phyloP scores from a whole-genome alignment of 345 rosid genomes.

The Gossypium sturtianum region DNA sequence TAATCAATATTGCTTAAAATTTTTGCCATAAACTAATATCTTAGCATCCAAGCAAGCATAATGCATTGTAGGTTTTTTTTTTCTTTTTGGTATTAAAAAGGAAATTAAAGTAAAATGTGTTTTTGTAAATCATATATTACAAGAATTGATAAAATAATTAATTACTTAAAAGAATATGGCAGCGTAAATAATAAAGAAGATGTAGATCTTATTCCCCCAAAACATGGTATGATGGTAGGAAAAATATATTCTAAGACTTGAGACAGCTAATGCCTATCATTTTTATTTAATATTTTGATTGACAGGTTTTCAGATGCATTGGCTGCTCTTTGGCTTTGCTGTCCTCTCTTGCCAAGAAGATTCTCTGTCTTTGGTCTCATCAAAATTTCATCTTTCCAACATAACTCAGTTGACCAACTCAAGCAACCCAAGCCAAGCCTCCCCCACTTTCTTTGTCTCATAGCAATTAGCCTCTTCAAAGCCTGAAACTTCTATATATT shows the following conservation, averaged over 20 bases:
- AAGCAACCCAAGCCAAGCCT: neutral
- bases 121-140: neutral
- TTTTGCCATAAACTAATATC: neutral
- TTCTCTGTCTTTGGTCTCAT: neutral
- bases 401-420: neutral
- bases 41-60: neutral
- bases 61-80: too few relatives aligned
- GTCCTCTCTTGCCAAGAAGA: neutral
- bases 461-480: neutral
- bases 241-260: too few relatives aligned
- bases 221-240: too few relatives aligned
- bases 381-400: neutral
- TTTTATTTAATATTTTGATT: neutral
- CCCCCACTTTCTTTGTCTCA: neutral
- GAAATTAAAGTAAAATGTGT: too few relatives aligned
- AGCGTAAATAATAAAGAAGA: too few relatives aligned
- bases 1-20: neutral
- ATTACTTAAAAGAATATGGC: too few relatives aligned
- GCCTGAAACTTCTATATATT: slow-evolving; percentile 9
- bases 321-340: neutral
- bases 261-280: too few relatives aligned
- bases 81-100: too few relatives aligned
- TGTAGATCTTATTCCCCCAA: too few relatives aligned
- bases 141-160: too few relatives aligned
- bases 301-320: neutral